Base-by-base conservation (phyloP, 768 basidiomycete species). In the Scleroderma bovista region DNA sequence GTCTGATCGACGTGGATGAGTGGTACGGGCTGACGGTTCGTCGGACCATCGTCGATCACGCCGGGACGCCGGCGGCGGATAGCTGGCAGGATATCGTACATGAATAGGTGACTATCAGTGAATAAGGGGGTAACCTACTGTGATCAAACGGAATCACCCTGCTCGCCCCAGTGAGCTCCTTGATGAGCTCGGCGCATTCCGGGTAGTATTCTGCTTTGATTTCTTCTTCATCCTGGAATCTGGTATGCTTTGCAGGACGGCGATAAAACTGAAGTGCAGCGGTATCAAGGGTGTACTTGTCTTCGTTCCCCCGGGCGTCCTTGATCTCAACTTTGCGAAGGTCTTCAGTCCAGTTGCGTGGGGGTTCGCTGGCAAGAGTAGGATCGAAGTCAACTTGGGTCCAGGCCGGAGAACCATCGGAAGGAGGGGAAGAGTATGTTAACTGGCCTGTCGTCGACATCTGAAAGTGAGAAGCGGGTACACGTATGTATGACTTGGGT, bases 81-180 rank as follows among this genome's bases (percentile, higher is more conserved):
- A 17, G 76, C 77, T 78, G 44, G 36, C 6, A 31, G 22, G 32
- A n/a, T n/a, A 24, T 29, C 26, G 48, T 19, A 23, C 15, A 19
- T 13, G 19, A 7, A 5, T 13, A 22, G 23, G 6, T n/a, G 45
- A 47, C 46, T n/a, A n/a, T n/a, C n/a, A n/a, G n/a, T n/a, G n/a
- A n/a, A n/a, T n/a, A n/a, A n/a, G n/a, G n/a, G n/a, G 16, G 4
- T 9, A 17, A 59, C 80, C 47, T 51, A 80, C 83, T 83, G 57
- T 84, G 83, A 56, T 84, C 81, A 54, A 86, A 86, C 13, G 83
- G 46, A n/a, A 82, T 76, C 10, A 81, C 79, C 22, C 72, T 69
- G 55, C 69, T 77, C 0, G 83, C 84, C 2, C 84, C 81, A 0
- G 82, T 83, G 10, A 78, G 48, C 51, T 77, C 61, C 68, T 84